These are phyloP conservation scores for Fraxinus nigra DNA, from an alignment of 305 asterid species.

Conservation along the genomic window DNA sequence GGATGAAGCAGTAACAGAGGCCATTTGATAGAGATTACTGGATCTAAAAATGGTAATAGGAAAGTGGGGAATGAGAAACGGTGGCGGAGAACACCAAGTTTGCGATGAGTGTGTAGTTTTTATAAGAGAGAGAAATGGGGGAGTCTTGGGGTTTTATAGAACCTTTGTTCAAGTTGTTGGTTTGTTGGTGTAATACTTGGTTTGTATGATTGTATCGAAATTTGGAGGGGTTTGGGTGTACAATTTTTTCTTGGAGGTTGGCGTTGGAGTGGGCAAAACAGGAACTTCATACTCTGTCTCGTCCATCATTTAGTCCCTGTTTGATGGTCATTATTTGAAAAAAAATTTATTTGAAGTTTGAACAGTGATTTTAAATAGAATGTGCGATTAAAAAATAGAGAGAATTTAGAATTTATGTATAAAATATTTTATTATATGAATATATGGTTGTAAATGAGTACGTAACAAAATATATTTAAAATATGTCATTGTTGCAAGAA, in stretches of 20 bases:
- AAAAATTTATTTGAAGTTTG: too few species aligned
- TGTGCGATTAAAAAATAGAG: too few species aligned
- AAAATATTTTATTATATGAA: too few species aligned
- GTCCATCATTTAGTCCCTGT: not conserved
- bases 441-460: too few species aligned
- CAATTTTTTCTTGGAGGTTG: not conserved
- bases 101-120: not conserved
- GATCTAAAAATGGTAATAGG: constrained; percentile 35
- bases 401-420: too few species aligned
- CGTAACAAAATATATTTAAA: not conserved
- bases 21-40: constrained; percentile 51
- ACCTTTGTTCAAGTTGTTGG: not conserved
- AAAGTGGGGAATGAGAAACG: constrained; percentile 7
- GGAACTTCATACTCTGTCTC: too few species aligned
- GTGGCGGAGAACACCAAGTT: constrained; percentile 1
- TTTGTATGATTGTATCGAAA: not conserved
- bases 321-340: too few species aligned
- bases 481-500: not conserved
- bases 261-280: not conserved
- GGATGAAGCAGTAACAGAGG: constrained; percentile 59
- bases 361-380: too few species aligned
- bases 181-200: not conserved
- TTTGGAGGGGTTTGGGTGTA: not conserved
- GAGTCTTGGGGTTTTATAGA: not conserved
- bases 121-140: not conserved